Percentiles rank a stretch among this genome's conserved stretches.
These are phyloP conservation scores for Delitschia confertaspora DNA, from an alignment of 495 filamentous ascomycete genomes.

Conservation along the genomic window DNA sequence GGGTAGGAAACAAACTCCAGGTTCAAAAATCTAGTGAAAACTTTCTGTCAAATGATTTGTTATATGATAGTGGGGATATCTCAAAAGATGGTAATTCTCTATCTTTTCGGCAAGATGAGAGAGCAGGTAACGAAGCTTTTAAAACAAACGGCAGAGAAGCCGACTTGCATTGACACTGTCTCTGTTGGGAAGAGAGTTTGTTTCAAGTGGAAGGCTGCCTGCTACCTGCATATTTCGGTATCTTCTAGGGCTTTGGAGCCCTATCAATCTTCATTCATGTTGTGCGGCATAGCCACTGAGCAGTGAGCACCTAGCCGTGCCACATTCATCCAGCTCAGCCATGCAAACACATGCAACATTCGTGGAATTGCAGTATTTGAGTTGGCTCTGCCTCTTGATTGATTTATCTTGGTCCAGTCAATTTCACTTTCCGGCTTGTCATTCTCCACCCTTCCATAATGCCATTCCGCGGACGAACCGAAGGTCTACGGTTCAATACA, in stretches of 20 bases:
- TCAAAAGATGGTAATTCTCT: no score
- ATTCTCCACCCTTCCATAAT: background rate
- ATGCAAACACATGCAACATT: background rate
- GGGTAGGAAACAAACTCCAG: background rate
- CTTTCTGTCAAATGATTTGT: background rate
- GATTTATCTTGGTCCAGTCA: background rate
- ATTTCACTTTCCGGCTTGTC: background rate
- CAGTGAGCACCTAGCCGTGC: constrained; percentile 16
- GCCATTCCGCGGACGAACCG: background rate
- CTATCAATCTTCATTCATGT: constrained; percentile 1
- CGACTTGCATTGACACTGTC: no score
- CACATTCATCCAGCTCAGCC: constrained; percentile 15
- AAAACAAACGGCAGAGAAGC: no score
- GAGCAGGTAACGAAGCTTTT: no score
- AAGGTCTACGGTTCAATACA: no score
- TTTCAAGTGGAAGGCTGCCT: no score
- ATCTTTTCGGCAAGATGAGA: no score
- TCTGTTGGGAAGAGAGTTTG: no score
- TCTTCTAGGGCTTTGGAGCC: constrained; percentile 1
- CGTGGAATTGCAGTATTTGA: constrained; percentile 3
- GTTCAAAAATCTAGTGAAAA: background rate
- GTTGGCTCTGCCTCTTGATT: background rate
- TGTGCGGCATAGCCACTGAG: constrained; percentile 3
- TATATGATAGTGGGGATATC: no score
- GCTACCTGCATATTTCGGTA: constrained; percentile 5